Percentiles rank a stretch among this genome's conserved stretches.
Conservation (phyloP, 257 asterid species). For the Penstemon davidsonii region DNA sequence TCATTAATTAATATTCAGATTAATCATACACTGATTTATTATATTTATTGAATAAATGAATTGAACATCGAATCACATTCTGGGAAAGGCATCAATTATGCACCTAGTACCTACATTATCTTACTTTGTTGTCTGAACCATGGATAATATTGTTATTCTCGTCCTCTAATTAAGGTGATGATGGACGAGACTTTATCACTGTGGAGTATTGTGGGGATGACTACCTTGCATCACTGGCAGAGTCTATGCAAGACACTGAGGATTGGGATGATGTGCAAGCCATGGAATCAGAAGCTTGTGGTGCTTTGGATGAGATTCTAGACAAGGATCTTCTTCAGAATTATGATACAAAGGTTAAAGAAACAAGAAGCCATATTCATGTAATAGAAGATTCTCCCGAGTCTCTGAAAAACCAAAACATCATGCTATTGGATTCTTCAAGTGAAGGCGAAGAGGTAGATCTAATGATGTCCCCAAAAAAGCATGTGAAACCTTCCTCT, state of each 20-base stretch:
- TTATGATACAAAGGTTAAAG: slow-evolving; percentile 32
- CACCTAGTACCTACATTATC: not conserved
- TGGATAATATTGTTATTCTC: not conserved
- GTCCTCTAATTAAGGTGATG: slow-evolving; percentile 61
- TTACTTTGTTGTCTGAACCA: slow-evolving; percentile 8
- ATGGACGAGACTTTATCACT: slow-evolving; percentile 74
- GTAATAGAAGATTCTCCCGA: slow-evolving; percentile 61
- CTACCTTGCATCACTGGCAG: slow-evolving; percentile 86
- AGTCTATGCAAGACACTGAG: slow-evolving; percentile 67
- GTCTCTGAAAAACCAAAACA: slow-evolving; percentile 35
- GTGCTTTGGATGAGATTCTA: slow-evolving; percentile 68
- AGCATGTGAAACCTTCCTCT: slow-evolving; percentile 31
- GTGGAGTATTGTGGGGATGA: slow-evolving; percentile 95
- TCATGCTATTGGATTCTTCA: slow-evolving; percentile 59
- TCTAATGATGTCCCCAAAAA: slow-evolving; percentile 28
- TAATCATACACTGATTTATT: too few relatives aligned
- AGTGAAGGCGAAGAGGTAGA: slow-evolving; percentile 55
- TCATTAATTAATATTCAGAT: too few relatives aligned
- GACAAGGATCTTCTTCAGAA: slow-evolving; percentile 46
- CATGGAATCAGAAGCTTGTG: slow-evolving; percentile 86
- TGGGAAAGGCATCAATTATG: too few relatives aligned
- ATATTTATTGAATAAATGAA: too few relatives aligned
- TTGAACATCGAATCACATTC: too few relatives aligned
- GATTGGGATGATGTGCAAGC: slow-evolving; percentile 95
- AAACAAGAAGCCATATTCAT: slow-evolving; percentile 37